Conservation (phyloP, 352 stramenopile species). For the Pythium folliculosum region DNA sequence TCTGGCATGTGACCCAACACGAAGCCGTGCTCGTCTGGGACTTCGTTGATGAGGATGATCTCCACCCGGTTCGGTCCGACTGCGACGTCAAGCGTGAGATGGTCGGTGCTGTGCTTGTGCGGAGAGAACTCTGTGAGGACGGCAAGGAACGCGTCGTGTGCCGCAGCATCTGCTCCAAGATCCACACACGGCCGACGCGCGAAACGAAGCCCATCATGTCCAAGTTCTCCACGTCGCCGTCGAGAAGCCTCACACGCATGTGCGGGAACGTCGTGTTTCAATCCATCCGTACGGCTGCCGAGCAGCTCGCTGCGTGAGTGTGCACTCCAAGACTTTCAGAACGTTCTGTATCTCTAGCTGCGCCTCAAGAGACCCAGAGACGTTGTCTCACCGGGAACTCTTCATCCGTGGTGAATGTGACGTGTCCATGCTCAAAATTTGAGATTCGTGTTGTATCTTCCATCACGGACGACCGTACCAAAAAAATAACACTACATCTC, state of each 20-base stretch:
- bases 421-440: not conserved
- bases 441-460: too few relatives aligned
- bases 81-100: conserved; percentile 33
- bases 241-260: conserved; percentile 22
- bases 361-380: not conserved
- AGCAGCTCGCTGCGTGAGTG: conserved; percentile 3
- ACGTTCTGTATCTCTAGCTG: too few relatives aligned
- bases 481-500: not conserved
- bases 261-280: conserved; percentile 51
- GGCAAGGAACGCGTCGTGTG: conserved; percentile 45
- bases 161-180: conserved; percentile 61
- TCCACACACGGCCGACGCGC: conserved; percentile 16
- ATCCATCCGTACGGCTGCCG: conserved; percentile 38
- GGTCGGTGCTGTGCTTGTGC: conserved; percentile 24
- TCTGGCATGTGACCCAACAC: conserved; percentile 33
- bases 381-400: not conserved
- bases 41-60: conserved; percentile 39
- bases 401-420: not conserved
- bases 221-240: conserved; percentile 20
- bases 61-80: conserved; percentile 29
- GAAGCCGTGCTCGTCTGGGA: conserved; percentile 40
- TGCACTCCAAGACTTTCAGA: too few relatives aligned
- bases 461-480: too few relatives aligned
- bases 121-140: conserved; percentile 31
- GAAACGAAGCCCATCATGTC: conserved; percentile 10